Base-by-base conservation (phyloP, 2,329 filamentous ascomycete species). In the Chaetoscypha palmicola region DNA sequence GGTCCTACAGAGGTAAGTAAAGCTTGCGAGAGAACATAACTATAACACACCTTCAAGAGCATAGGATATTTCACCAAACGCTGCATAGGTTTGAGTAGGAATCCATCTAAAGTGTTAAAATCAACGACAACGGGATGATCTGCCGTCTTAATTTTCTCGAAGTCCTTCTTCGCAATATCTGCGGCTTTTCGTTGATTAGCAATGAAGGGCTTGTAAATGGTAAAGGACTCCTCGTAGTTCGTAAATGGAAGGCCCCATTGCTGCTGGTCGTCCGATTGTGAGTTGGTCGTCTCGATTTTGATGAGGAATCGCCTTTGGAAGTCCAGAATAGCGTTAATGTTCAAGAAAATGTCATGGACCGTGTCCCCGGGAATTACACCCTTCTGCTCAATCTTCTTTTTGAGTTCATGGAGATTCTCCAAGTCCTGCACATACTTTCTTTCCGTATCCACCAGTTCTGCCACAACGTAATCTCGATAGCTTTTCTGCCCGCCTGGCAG, bases 351-450 rank as follows among this genome's bases (percentile, higher is more conserved):
- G 60, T 90, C 81, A 67, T 97, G 90, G 17, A 95, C 83, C 8
- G 83, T 79, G 62, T 98, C 92, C 42, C 92, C 91, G 2, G 87
- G 85, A 51, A 97, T 80, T 28, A 88, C 79, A 28, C 89, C 89
- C 53, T 83, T 89, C 61, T 94, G 85, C 57, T 96, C 89, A 43
- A 97, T 72, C 19, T 83, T 79, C 66, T 87, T 91, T 68, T 95
- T 97, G 60, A 97, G 76, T 38, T 90, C 83, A 63, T 97, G 89
- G 26, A 98, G 66, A 55, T 95, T 91, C 63, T 97, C 91, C 41
- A 98, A 69, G 68, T 98, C 92, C 63, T 97, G 90, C 3, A 97
- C 92, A 57, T 98, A 98, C 66, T 96, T 96, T 50, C 92, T 82
- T 66, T 98, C 92, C 1, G 91, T 97, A 57, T 91, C 87, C 44